Conservation (phyloP, 1,284 basidiomycete genomes). For the Spongispora temasekensis region DNA sequence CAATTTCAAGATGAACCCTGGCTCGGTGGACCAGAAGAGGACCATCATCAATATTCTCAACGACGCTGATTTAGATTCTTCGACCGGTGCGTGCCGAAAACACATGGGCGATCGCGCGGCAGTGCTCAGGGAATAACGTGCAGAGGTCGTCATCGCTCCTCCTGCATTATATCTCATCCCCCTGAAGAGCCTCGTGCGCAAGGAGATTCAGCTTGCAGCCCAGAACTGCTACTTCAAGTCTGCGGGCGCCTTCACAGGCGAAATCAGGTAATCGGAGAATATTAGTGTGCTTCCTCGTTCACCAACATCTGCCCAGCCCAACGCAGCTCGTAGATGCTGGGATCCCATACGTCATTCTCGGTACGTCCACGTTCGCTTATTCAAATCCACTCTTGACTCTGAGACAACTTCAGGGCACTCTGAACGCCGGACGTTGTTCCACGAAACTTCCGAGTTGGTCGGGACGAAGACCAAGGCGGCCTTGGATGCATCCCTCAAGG, state of each 20-base stretch:
- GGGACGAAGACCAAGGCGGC: slow-evolving; percentile 88
- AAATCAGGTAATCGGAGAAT: slow-evolving; percentile 67
- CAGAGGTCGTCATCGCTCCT: slow-evolving; percentile 91
- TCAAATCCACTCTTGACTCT: not conserved
- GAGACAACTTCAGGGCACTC: slow-evolving; percentile 70
- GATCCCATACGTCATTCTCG: slow-evolving; percentile 93
- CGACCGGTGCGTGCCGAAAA: slow-evolving; percentile 57
- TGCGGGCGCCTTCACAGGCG: slow-evolving; percentile 94
- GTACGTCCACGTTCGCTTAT: slow-evolving; percentile 39
- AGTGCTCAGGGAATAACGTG: slow-evolving; percentile 2
- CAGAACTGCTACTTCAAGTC: slow-evolving; percentile 91
- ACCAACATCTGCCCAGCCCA: slow-evolving; percentile 48
- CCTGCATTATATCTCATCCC: slow-evolving; percentile 86
- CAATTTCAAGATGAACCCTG: slow-evolving; percentile 96
- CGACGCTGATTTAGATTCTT: slow-evolving; percentile 71
- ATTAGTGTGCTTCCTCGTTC: not conserved
- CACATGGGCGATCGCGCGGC: not conserved
- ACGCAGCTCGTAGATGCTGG: slow-evolving; percentile 82
- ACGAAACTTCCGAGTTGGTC: slow-evolving; percentile 83
- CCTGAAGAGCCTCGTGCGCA: slow-evolving; percentile 58
- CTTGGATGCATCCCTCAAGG: slow-evolving; percentile 71
- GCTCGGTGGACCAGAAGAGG: slow-evolving; percentile 62
- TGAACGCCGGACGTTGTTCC: slow-evolving; percentile 92
- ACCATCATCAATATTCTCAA: slow-evolving; percentile 72
- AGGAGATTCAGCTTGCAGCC: slow-evolving; percentile 78